Percentiles rank a stretch among this genome's conserved stretches.
Evolutionary conservation across 1,284 basidiomycete species (phyloP).

Genomic region (Cerrena zonata): DNA sequence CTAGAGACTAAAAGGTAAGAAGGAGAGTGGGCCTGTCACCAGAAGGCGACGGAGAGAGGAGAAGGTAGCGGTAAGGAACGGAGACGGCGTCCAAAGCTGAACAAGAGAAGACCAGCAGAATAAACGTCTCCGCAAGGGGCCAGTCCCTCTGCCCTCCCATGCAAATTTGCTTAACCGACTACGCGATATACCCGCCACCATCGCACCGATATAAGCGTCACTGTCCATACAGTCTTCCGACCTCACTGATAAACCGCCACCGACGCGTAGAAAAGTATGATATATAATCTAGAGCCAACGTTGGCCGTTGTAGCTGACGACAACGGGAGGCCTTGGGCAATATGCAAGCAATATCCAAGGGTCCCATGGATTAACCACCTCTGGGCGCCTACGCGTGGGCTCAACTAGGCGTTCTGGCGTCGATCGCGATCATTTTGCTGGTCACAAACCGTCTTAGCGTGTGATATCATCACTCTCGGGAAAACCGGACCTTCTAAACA

Average conservation of each 20-base stretch:
- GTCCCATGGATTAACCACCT: too few species aligned
- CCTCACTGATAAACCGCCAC: too few species aligned
- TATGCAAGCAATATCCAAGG: too few species aligned
- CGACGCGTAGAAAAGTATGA: too few species aligned
- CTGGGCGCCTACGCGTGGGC: too few species aligned
- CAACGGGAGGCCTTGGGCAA: too few species aligned
- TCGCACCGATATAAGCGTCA: background rate
- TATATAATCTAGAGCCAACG: too few species aligned
- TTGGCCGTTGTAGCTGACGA: too few species aligned
- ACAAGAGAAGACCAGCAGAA: background rate
- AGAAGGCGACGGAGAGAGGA: background rate
- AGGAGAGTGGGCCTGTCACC: background rate
- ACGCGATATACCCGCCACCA: background rate
- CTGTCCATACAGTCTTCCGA: background rate
- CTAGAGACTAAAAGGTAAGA: background rate
- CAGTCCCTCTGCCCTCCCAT: background rate
- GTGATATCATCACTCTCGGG: too few species aligned
- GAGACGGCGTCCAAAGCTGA: too few species aligned
- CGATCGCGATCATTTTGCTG: background rate
- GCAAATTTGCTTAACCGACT: background rate
- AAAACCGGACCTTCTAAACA: background rate
- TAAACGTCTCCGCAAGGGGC: background rate
- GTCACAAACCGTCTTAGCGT: background rate
- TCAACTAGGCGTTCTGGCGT: background rate
- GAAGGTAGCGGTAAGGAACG: background rate